Conservation (phyloP, 2,329 filamentous ascomycete genomes). For the Pyrenophora graminea region DNA sequence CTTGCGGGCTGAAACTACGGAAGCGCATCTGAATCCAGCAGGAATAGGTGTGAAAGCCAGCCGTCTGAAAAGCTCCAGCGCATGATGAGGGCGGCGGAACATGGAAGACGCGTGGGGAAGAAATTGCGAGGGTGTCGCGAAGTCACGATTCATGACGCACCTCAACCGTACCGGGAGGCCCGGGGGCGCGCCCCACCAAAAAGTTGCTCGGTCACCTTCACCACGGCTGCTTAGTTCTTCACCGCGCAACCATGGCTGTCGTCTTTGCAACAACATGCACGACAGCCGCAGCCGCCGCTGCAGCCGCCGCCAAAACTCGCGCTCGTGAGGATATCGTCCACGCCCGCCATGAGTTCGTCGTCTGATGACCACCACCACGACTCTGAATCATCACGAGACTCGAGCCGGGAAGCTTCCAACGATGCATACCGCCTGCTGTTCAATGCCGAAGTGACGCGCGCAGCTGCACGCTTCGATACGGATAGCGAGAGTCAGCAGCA, state of each 20-base stretch:
- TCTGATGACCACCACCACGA: slow-evolving; percentile 12
- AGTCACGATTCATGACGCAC: slow-evolving; percentile 28
- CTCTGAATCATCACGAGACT: not conserved
- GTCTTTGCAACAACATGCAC: not conserved
- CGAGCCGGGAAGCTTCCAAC: slow-evolving; percentile 45
- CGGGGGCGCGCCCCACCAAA: slow-evolving; percentile 2
- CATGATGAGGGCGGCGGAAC: slow-evolving; percentile 39
- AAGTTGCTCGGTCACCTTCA: slow-evolving; percentile 1
- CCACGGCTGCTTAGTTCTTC: slow-evolving; percentile 2
- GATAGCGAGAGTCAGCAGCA: slow-evolving; percentile 2
- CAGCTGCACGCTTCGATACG: slow-evolving; percentile 23
- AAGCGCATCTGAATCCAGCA: slow-evolving; percentile 22
- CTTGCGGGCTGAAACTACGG: slow-evolving; percentile 9
- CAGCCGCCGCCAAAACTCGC: not conserved
- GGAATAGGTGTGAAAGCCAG: slow-evolving; percentile 10
- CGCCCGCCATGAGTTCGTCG: slow-evolving; percentile 23
- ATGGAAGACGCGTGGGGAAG: slow-evolving; percentile 30
- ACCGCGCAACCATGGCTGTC: slow-evolving; percentile 19
- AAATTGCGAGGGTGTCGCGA: slow-evolving; percentile 22
- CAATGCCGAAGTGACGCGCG: slow-evolving; percentile 35
- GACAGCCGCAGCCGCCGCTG: not conserved
- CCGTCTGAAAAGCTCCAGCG: slow-evolving; percentile 30
- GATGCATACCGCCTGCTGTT: slow-evolving; percentile 48
- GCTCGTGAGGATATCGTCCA: not conserved
- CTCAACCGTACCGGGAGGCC: slow-evolving; percentile 1